Conservation (phyloP, 1,284 basidiomycete genomes). For the Ustilago shanxiensis region DNA sequence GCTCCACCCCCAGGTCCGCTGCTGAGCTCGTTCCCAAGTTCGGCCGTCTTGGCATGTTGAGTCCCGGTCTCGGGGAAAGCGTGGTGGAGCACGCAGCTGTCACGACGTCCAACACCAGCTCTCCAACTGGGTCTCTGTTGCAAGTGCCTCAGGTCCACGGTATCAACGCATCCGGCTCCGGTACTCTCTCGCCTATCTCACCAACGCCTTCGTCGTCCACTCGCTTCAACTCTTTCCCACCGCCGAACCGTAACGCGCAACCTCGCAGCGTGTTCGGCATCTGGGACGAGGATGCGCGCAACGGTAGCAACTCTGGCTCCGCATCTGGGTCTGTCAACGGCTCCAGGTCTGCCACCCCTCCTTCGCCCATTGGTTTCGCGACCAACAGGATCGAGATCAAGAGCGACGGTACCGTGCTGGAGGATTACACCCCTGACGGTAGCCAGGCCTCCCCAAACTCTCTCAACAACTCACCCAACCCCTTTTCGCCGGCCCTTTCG, state of each 20-base stretch:
- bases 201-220: conserved; percentile 17
- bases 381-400: conserved; percentile 33
- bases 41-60: conserved; percentile 60
- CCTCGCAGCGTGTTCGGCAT: conserved; percentile 31
- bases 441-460: conserved; percentile 58
- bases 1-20: conserved; percentile 42
- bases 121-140: conserved; percentile 40
- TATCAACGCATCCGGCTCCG: not conserved
- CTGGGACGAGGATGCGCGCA: conserved; percentile 37
- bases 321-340: conserved; percentile 32
- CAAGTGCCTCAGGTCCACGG: conserved; percentile 39
- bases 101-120: conserved; percentile 33
- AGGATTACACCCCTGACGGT: conserved; percentile 56
- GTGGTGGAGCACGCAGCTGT: conserved; percentile 55
- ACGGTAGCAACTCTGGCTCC: conserved; percentile 29
- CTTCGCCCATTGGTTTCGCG: conserved; percentile 40
- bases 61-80: conserved; percentile 55
- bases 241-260: conserved; percentile 42
- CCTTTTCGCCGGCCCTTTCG: conserved; percentile 57
- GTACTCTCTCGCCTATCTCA: conserved; percentile 8
- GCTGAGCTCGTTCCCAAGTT: conserved; percentile 51
- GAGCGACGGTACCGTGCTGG: conserved; percentile 45
- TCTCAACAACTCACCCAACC: conserved; percentile 53
- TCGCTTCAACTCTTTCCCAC: conserved; percentile 58
- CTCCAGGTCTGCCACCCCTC: conserved; percentile 34